A percentile compares a stretch with the other conserved stretches of the same genome.
These are phyloP conservation scores for Salinomyces thailandicus DNA, from an alignment of 2,329 filamentous ascomycete species.

Conservation along the genomic window DNA sequence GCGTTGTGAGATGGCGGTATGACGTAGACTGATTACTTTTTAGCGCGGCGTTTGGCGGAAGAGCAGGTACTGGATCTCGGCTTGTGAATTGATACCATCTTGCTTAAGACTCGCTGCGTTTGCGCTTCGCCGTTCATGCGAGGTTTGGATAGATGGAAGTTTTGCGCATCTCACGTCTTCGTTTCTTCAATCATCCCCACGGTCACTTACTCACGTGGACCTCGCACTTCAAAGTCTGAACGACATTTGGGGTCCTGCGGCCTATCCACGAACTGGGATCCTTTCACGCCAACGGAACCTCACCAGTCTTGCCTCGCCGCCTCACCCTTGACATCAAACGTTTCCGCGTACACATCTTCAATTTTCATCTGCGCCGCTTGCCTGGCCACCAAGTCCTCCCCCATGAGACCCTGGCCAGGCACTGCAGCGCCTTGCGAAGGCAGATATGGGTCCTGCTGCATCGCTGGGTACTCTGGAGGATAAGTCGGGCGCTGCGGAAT, in stretches of 20 bases:
- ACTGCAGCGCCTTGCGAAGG: not conserved
- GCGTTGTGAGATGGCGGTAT: not conserved
- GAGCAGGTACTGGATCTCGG: too few species aligned
- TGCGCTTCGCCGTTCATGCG: too few species aligned
- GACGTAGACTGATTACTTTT: not conserved
- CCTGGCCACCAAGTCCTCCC: slow-evolving; percentile 19
- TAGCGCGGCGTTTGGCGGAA: not conserved
- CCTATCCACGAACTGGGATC: too few species aligned
- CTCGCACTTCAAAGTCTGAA: too few species aligned
- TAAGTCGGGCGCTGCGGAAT: slow-evolving; percentile 33
- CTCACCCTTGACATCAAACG: slow-evolving; percentile 4
- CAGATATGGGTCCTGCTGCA: not conserved
- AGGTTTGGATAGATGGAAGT: too few species aligned
- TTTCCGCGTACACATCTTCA: slow-evolving; percentile 18
- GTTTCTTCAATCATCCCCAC: too few species aligned
- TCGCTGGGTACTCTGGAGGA: slow-evolving; percentile 20
- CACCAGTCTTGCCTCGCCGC: not conserved
- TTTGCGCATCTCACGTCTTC: too few species aligned
- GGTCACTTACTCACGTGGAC: too few species aligned
- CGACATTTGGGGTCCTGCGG: too few species aligned
- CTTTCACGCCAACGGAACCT: not conserved
- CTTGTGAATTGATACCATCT: too few species aligned
- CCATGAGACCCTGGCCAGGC: slow-evolving; percentile 9
- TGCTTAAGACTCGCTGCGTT: too few species aligned
- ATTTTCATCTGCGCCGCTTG: slow-evolving; percentile 21